These are phyloP conservation scores for Geotrichum carabidarum DNA, from an alignment of 1,139 yeast species.

Conservation along the genomic window DNA sequence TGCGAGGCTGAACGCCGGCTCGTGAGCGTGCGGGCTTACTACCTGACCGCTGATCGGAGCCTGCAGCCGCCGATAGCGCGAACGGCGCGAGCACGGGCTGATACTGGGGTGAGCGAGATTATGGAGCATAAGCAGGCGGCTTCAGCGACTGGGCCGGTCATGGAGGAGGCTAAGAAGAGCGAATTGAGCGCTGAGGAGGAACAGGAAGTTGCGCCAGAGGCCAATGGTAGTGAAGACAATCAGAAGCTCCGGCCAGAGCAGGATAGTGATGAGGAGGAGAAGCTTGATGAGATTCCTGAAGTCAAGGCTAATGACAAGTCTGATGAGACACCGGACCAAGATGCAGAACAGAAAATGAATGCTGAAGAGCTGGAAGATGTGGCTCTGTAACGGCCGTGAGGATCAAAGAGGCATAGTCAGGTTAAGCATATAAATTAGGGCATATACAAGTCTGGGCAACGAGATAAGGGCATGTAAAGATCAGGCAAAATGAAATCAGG, in stretches of 20 bases:
- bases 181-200: slow-evolving; percentile 14
- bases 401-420: background rate
- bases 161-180: too few species aligned
- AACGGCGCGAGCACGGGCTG: slow-evolving; percentile 14
- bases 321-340: too few species aligned
- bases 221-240: too few species aligned
- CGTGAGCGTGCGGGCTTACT: slow-evolving; percentile 79
- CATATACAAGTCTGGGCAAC: too few species aligned
- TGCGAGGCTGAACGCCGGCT: slow-evolving; percentile 85
- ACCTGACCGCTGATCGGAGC: slow-evolving; percentile 41
- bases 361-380: background rate
- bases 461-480: too few species aligned
- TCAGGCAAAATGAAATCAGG: too few species aligned
- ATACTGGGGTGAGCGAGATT: background rate
- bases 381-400: background rate
- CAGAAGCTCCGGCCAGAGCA: too few species aligned
- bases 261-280: slow-evolving; percentile 18
- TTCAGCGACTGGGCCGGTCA: too few species aligned
- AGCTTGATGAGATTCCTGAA: slow-evolving; percentile 26
- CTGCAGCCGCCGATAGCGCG: slow-evolving; percentile 34
- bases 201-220: background rate
- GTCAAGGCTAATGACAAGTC: too few species aligned
- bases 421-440: too few species aligned
- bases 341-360: background rate
- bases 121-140: slow-evolving; percentile 19